phyloP scores from a whole-genome alignment of 768 basidiomycete genomes.

The Cytidiella melzeri region DNA sequence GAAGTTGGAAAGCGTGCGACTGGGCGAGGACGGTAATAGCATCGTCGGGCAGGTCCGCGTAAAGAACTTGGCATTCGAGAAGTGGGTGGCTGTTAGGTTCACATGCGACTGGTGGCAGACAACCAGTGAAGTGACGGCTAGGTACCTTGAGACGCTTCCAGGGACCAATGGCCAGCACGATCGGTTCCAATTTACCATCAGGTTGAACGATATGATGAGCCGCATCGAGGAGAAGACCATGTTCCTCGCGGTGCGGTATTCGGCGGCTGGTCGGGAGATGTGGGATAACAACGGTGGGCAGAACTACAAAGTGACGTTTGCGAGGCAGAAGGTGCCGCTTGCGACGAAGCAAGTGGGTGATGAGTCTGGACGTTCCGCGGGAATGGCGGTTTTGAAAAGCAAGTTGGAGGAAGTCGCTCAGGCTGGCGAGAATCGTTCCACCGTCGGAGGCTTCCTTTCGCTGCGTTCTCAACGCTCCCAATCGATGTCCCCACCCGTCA shows the following conservation, averaged over 20 bases:
- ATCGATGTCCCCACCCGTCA: slow-evolving; percentile 11
- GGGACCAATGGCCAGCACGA: slow-evolving; percentile 40
- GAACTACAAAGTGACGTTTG: slow-evolving; percentile 77
- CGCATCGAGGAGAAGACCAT: slow-evolving; percentile 81
- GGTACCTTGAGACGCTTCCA: slow-evolving; percentile 44
- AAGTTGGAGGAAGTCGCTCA: slow-evolving; percentile 60
- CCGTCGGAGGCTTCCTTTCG: slow-evolving; percentile 24
- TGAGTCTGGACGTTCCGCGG: slow-evolving; percentile 25
- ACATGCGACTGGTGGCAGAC: slow-evolving; percentile 96
- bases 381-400: slow-evolving; percentile 56
- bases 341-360: slow-evolving; percentile 20
- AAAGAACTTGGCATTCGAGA: slow-evolving; percentile 81
- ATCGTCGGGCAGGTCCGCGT: slow-evolving; percentile 76
- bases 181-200: slow-evolving; percentile 70
- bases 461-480: slow-evolving; percentile 13
- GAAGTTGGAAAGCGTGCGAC: slow-evolving; percentile 46
- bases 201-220: slow-evolving; percentile 70
- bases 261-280: slow-evolving; percentile 64
- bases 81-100: slow-evolving; percentile 84
- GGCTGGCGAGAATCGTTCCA: slow-evolving; percentile 19
- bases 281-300: slow-evolving; percentile 88
- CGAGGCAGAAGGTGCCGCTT: slow-evolving; percentile 25
- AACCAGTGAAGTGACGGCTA: slow-evolving; percentile 85
- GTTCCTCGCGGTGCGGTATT: slow-evolving; percentile 69
- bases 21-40: slow-evolving; percentile 44